These are phyloP conservation scores for Cladosporium austrohemisphaericum DNA, from an alignment of 2,329 filamentous ascomycete species.

Conservation along the genomic window DNA sequence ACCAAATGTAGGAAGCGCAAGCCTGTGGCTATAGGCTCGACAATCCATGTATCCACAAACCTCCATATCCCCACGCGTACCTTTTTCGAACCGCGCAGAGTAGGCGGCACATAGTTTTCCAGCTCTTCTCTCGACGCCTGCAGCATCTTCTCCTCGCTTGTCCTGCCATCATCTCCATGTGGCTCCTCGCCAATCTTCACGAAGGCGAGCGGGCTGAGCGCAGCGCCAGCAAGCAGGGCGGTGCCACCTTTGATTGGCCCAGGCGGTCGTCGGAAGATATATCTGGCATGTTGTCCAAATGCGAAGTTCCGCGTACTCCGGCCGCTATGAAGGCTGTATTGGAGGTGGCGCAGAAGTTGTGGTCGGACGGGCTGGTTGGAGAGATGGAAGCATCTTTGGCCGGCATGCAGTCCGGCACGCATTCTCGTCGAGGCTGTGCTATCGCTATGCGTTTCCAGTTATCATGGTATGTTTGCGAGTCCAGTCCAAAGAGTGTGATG, in stretches of 20 bases:
- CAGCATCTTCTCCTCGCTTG: slow-evolving; percentile 82
- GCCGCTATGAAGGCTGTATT: slow-evolving; percentile 29
- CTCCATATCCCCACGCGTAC: slow-evolving; percentile 59
- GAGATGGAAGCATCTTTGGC: slow-evolving; percentile 23
- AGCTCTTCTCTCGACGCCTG: slow-evolving; percentile 76
- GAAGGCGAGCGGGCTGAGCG: slow-evolving; percentile 56
- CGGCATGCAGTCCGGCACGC: slow-evolving; percentile 26
- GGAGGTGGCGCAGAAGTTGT: slow-evolving; percentile 29
- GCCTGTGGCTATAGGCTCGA: slow-evolving; percentile 81
- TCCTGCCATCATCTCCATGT: slow-evolving; percentile 51
- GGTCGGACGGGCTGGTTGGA: slow-evolving; percentile 25
- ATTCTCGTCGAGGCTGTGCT: slow-evolving; percentile 17
- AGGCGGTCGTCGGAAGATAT: slow-evolving; percentile 31
- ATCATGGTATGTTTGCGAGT: slow-evolving; percentile 1
- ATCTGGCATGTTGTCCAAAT: slow-evolving; percentile 21
- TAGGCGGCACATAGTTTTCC: slow-evolving; percentile 61
- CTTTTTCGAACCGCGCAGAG: slow-evolving; percentile 57
- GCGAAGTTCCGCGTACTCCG: slow-evolving; percentile 24
- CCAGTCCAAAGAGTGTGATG: background rate
- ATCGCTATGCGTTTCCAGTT: background rate
- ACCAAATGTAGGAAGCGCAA: slow-evolving; percentile 83
- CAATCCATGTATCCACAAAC: slow-evolving; percentile 67
- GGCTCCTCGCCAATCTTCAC: slow-evolving; percentile 54
- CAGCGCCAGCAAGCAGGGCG: slow-evolving; percentile 36
- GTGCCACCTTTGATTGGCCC: slow-evolving; percentile 34